Evolutionary conservation across 2,329 filamentous ascomycete species (phyloP).

Genomic region (Verticillium albo-atrum): DNA sequence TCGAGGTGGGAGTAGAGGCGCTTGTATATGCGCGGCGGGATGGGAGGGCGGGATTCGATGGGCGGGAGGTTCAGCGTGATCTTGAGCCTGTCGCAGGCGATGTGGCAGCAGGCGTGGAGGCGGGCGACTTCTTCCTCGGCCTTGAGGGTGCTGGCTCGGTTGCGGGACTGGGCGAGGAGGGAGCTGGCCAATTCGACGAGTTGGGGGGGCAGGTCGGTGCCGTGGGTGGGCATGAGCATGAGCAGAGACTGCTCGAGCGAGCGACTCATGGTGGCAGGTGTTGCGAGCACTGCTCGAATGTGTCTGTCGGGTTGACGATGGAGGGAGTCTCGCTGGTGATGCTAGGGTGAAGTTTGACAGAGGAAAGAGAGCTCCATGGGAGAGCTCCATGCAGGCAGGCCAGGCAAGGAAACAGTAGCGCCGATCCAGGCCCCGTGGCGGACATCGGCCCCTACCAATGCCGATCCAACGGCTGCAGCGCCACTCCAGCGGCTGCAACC

Average conservation of each 20-base stretch:
- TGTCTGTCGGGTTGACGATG: background rate
- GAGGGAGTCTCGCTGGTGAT: too few species aligned
- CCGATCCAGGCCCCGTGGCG: background rate
- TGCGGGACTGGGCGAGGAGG: constrained; percentile 74
- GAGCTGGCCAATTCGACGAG: constrained; percentile 68
- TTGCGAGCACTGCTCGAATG: too few species aligned
- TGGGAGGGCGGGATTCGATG: constrained; percentile 70
- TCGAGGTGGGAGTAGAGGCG: constrained; percentile 80
- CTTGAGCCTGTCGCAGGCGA: constrained; percentile 86
- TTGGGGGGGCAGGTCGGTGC: constrained; percentile 60
- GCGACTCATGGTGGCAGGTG: constrained; percentile 56
- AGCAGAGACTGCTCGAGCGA: constrained; percentile 69
- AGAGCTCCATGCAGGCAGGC: background rate
- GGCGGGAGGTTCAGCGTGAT: constrained; percentile 71
- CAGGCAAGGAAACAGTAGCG: background rate
- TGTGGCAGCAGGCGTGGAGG: constrained; percentile 76
- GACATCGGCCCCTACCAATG: background rate
- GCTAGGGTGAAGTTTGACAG: background rate
- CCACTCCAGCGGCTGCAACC: background rate
- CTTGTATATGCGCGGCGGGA: constrained; percentile 76
- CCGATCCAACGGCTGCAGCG: background rate
- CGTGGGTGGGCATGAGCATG: constrained; percentile 70
- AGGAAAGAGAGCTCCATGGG: background rate
- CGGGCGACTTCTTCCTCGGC: constrained; percentile 85
- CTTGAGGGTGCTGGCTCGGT: constrained; percentile 72